Base-by-base conservation (phyloP, 192 early-diverging fungal species). In the Mortierella claussenii region DNA sequence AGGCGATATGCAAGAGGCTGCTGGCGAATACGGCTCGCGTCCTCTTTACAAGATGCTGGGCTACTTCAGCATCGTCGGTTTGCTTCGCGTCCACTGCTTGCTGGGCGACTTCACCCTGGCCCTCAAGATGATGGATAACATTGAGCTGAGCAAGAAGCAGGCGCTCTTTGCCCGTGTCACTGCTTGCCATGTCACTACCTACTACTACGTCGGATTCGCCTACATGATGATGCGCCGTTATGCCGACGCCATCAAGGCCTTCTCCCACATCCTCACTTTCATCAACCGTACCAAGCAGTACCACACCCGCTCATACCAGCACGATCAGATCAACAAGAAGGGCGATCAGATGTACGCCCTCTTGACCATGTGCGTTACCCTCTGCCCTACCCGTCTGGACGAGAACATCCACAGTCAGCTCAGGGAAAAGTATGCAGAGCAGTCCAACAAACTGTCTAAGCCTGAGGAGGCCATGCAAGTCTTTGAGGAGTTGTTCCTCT, bases 191-290 rank as follows among this genome's bases (percentile, higher is more conserved):
- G 94, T 98, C 32, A 96, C 95, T 20, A 94, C 95, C 11, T 97
- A 93, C 87, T 98, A 98, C 85, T 97, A 97, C 82, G 93, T 97
- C 33, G 97, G 95, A 42, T 97, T 98, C 78, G 89, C 95, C 32
- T 98, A 97, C 86, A 90, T 97, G 93, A 98, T 98, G 97, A 94
- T 97, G 94, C 85, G 95, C 47, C 86, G 97, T 65, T 98, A 97
- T 71, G 89, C 94, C 40, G 97, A 98, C 71, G 97, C 97, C 51
- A 94, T 96, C 83, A 92, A 91, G 71, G 89, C 93, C 9, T 95
- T 97, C 82, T 89, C 91, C 21, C 93, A 94, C 73, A 92, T 98
- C 69, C 86, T 97, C 55, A 87, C 90, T 20, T 97, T 95, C 79
- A 92, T 98, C 48, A 86, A 91, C 57, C 87, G 95, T 55, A 97